Evolutionary conservation across 192 early-diverging fungal species (phyloP).

Genomic region (Entophlyctis luteolus): DNA sequence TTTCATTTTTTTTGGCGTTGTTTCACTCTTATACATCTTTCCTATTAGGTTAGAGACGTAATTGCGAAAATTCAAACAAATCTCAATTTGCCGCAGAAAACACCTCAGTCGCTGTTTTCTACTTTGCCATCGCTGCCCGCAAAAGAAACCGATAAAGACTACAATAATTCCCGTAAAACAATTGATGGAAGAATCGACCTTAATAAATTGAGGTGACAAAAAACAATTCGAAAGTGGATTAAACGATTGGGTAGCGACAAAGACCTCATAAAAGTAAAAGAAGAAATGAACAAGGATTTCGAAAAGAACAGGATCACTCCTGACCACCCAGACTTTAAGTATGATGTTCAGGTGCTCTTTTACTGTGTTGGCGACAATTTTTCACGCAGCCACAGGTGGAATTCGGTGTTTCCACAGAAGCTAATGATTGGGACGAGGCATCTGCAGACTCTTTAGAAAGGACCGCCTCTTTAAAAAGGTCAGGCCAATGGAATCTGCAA

Average conservation of each 20-base stretch:
- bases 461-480: too few species aligned
- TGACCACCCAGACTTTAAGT: slow-evolving; percentile 29
- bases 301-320: slow-evolving; percentile 29
- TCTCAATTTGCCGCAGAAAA: not conserved
- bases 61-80: not conserved
- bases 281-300: slow-evolving; percentile 33
- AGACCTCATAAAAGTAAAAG: slow-evolving; percentile 26
- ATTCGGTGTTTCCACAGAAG: slow-evolving; percentile 8
- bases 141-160: not conserved
- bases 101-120: not conserved
- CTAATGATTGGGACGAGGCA: slow-evolving; percentile 42
- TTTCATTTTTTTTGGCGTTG: not conserved
- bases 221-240: not conserved
- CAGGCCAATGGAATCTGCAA: too few species aligned
- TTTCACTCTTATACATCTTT: not conserved
- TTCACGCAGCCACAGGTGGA: not conserved
- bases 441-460: slow-evolving; percentile 16
- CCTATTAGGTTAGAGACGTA: not conserved
- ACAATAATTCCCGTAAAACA: not conserved
- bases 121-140: not conserved
- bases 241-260: slow-evolving; percentile 23
- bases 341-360: slow-evolving; percentile 35
- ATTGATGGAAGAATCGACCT: slow-evolving; percentile 33
- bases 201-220: slow-evolving; percentile 32
- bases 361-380: not conserved